Conservation (phyloP, 257 asterid species). For the Solanum appendiculatum region DNA sequence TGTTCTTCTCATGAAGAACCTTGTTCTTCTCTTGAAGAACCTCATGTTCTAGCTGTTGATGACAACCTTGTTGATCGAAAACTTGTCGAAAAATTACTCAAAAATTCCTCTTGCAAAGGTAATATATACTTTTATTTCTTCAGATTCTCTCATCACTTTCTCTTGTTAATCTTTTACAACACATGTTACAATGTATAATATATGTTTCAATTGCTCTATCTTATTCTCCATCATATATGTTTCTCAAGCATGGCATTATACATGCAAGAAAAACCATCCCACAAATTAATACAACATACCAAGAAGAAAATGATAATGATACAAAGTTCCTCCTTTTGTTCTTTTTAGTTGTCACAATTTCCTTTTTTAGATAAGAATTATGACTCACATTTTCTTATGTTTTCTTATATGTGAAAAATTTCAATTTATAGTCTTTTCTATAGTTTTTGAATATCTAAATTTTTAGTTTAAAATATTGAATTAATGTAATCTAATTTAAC, state of each 20-base stretch:
- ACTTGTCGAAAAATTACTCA: constrained; percentile 49
- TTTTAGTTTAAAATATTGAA: too few relatives aligned
- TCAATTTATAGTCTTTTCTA: too few relatives aligned
- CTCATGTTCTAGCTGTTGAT: constrained; percentile 62
- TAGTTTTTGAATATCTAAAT: too few relatives aligned
- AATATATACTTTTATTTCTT: neutral
- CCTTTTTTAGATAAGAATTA: too few relatives aligned
- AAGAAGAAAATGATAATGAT: neutral
- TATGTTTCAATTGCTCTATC: neutral
- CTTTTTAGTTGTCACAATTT: too few relatives aligned
- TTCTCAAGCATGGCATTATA: neutral
- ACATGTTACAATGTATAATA: neutral
- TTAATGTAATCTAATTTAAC: too few relatives aligned
- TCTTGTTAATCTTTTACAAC: neutral
- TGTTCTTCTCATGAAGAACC: constrained; percentile 19
- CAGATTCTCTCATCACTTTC: too few relatives aligned
- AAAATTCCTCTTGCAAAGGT: constrained; percentile 63
- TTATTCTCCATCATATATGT: neutral
- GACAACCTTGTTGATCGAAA: constrained; percentile 50
- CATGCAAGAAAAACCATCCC: neutral
- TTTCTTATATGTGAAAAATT: too few relatives aligned
- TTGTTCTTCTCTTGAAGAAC: constrained; percentile 19
- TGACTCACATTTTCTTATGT: too few relatives aligned
- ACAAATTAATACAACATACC: neutral
- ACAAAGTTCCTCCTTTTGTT: too few relatives aligned